phyloP scores from a whole-genome alignment of 176 grass and related monocot species.

The Eleusine coracana region DNA sequence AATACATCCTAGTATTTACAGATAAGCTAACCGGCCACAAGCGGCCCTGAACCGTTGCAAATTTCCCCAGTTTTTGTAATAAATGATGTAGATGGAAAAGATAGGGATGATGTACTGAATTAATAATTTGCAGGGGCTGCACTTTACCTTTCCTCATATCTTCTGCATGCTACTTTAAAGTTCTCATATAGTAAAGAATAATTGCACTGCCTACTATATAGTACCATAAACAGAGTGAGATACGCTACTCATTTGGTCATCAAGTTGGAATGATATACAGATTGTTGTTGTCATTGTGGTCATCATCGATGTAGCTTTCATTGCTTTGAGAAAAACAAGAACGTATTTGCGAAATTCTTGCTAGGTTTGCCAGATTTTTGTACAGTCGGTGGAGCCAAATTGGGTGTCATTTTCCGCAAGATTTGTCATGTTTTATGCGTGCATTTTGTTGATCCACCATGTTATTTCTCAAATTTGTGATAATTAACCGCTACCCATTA shows the following conservation, averaged over 20 bases:
- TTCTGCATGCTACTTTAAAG: conserved; percentile 5
- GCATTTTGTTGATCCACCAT: neutral
- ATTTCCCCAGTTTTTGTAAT: neutral
- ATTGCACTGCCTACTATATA: conserved; percentile 24
- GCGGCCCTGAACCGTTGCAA: no score
- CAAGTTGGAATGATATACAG: conserved; percentile 7
- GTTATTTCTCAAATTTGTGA: neutral
- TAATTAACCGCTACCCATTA: neutral
- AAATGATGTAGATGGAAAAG: conserved; percentile 9
- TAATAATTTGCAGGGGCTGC: conserved; percentile 25
- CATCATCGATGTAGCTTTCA: conserved; percentile 35
- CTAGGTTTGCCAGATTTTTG: neutral
- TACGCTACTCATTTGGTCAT: conserved; percentile 48
- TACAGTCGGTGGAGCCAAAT: neutral
- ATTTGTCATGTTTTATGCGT: neutral
- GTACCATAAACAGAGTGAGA: conserved; percentile 26
- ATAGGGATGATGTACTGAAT: neutral
- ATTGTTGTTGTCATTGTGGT: conserved; percentile 21
- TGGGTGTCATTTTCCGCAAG: neutral
- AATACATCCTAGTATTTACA: no score
- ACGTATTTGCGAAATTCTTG: neutral
- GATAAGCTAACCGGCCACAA: no score
- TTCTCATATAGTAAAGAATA: conserved; percentile 26
- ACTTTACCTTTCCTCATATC: conserved; percentile 2
- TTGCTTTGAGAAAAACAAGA: neutral